Conservation (phyloP, 352 stramenopile genomes). For the Phytophthora macrochlamydospora region DNA sequence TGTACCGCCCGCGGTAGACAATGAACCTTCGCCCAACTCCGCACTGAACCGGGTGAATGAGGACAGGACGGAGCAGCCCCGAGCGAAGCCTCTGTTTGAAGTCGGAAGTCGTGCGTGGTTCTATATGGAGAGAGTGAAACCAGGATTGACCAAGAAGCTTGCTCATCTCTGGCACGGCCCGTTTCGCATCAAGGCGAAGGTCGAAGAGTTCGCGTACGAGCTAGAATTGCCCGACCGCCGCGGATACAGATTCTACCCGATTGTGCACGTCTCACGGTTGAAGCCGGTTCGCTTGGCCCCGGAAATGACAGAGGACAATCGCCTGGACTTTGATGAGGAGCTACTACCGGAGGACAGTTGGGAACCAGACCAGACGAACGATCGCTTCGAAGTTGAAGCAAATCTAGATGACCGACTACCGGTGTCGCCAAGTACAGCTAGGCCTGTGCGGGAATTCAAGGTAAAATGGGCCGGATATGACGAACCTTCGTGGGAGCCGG, state of each 20-base stretch:
- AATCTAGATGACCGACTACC: neutral
- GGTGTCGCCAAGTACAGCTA: neutral
- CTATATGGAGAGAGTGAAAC: constrained; percentile 2
- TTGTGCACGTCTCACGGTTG: constrained; percentile 8
- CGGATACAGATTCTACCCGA: constrained; percentile 4
- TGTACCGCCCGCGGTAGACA: neutral
- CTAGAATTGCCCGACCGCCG: constrained; percentile 1
- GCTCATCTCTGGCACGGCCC: constrained; percentile 7
- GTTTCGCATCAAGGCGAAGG: neutral
- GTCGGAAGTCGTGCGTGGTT: neutral
- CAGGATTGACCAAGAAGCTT: neutral
- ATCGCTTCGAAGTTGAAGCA: neutral
- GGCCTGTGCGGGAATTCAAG: neutral
- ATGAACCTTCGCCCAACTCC: neutral
- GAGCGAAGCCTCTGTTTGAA: neutral
- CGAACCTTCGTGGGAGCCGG: neutral
- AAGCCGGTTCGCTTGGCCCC: neutral
- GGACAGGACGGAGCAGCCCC: no score
- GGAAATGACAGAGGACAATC: neutral
- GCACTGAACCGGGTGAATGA: no score
- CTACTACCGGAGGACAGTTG: neutral
- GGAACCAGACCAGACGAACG: neutral
- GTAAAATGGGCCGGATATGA: constrained; percentile 7
- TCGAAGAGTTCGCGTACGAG: constrained; percentile 12
- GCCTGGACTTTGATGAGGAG: neutral